These are phyloP conservation scores for Herpetomonas tarakana DNA, from an alignment of 208 protist genomes.

Conservation along the genomic window DNA sequence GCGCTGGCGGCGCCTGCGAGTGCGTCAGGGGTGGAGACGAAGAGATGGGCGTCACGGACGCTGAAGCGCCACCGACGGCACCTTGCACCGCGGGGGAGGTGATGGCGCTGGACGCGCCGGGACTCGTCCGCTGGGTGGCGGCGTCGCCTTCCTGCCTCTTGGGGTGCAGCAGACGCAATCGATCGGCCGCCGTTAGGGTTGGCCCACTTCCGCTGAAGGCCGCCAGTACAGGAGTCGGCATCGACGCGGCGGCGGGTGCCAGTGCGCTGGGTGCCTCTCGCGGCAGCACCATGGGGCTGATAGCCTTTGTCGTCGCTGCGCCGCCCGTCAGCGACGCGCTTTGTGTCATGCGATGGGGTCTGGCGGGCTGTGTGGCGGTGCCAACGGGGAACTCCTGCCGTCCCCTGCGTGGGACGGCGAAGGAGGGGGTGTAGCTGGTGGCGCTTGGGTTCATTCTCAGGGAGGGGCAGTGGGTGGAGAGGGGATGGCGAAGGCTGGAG, in stretches of 20 bases:
- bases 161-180: conserved; percentile 16
- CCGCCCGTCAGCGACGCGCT: too few species aligned
- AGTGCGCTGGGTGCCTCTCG: background rate
- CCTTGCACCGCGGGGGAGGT: too few species aligned
- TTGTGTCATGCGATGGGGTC: too few species aligned
- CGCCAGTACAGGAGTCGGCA: background rate
- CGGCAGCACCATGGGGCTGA: conserved; percentile 1
- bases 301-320: too few species aligned
- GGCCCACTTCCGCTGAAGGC: too few species aligned
- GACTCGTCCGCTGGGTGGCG: background rate
- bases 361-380: too few species aligned
- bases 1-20: background rate
- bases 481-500: too few species aligned
- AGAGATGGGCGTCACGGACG: background rate
- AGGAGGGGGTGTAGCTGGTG: conserved; percentile 32
- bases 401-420: background rate
- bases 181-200: conserved; percentile 28
- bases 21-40: background rate
- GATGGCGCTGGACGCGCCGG: background rate
- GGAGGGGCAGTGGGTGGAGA: background rate
- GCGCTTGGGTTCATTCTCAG: conserved; percentile 32
- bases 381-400: background rate
- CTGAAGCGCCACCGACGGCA: background rate
- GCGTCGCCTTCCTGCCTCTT: background rate
- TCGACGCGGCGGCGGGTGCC: background rate